Base-by-base conservation (phyloP, 768 basidiomycete genomes). In the Tricholoma bakamatsutake region DNA sequence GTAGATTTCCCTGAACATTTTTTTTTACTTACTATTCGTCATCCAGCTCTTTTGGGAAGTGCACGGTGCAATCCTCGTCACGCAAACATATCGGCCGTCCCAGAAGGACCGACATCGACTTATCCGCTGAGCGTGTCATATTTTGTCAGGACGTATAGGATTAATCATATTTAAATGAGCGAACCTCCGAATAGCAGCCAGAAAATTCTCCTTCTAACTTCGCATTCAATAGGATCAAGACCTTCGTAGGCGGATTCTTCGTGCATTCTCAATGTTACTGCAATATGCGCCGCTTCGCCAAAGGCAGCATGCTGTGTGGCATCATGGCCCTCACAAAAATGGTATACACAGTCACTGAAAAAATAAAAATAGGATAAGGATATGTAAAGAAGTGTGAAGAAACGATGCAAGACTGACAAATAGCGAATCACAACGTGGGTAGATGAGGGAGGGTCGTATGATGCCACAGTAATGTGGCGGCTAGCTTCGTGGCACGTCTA, bases 161-260 rank as follows among this genome's bases (percentile, higher is more conserved):
- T n/a, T 40, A 21, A 43, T 21, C 27, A 17, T 39, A 50, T 45
- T 5, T 24, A 54, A 31, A 50, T 50, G 49, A 24, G 73, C 80
- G 50, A 65, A 89, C 90, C 93, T 67, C 88, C 90, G 64, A 93
- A 94, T 35, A 93, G 79, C 11, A 96, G 73, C 90, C 91, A 95
- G 72, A 95, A 96, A 30, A 83, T 82, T 54, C 93, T 77, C 53
- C 93, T 80, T n/a, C 92, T 76, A 13, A 94, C 81, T 69, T 94
- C 90, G 58, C 85, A 87, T 75, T 95, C 91, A 59, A 95, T 86
- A 34, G 92, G 90, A 68, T 91, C 87, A 56, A 93, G 77, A 9
- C 81, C 82, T 53, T 89, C 85, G 66, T 93, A 93, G 17, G 87
- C 86, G 1, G 81, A 79, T 71, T 93, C 91, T 71, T 92, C 91